Percentiles rank a stretch among this genome's conserved stretches.
Evolutionary conservation across 1,139 yeast genomes (phyloP).

Genomic region (Cylindricascospora bacillispora): DNA sequence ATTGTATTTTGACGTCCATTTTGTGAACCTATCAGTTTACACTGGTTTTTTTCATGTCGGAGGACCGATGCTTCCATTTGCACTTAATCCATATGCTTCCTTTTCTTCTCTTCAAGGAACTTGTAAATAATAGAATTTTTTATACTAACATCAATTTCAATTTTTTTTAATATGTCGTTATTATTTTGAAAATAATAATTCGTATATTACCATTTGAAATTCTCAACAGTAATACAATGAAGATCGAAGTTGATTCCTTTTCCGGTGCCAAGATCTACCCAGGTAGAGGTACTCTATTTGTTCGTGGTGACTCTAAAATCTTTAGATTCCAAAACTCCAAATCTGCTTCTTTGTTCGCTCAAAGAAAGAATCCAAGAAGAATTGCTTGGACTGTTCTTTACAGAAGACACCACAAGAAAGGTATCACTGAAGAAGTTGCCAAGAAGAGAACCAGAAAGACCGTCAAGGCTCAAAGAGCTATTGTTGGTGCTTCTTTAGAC

Average conservation of each 20-base stretch:
- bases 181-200: no score
- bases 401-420: conserved; percentile 99
- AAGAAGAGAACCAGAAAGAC: conserved; percentile 97
- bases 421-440: conserved; percentile 95
- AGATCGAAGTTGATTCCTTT: conserved; percentile 99
- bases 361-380: conserved; percentile 99
- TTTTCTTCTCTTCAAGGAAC: no score
- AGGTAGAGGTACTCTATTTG: conserved; percentile 99
- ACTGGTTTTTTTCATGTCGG: no score
- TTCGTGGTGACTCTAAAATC: conserved; percentile 98
- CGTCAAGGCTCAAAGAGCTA: conserved; percentile 97
- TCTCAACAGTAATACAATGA: conserved; percentile 42
- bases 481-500: conserved; percentile 98
- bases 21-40: no score
- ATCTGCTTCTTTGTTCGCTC: conserved; percentile 96
- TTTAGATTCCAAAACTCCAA: conserved; percentile 99
- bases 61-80: no score
- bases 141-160: no score
- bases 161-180: no score
- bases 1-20: no score
- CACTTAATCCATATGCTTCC: no score
- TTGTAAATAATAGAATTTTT: no score
- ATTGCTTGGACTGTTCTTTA: conserved; percentile 98
- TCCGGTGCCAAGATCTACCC: conserved; percentile 99
- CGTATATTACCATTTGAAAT: no score